phyloP scores from a whole-genome alignment of 2,329 filamentous ascomycete genomes.

The Parastagonospora nodorum region DNA sequence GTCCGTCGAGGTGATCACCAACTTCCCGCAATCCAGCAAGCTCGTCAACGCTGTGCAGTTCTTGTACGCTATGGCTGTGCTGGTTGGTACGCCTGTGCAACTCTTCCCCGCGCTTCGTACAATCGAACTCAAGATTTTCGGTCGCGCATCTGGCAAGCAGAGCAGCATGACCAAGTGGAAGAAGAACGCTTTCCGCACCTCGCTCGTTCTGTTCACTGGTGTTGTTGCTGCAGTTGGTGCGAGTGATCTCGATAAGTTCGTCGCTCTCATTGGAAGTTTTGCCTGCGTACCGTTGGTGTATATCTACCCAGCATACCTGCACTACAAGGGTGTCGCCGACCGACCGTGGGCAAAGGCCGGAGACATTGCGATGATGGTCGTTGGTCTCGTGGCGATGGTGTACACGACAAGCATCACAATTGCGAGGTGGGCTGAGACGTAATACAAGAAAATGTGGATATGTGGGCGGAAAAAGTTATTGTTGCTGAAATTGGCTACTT shows the following conservation, averaged over 20 bases:
- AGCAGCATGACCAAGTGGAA: conserved; percentile 72
- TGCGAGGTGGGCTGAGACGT: conserved; percentile 39
- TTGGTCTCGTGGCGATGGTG: conserved; percentile 73
- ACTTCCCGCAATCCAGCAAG: conserved; percentile 71
- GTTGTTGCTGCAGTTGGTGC: conserved; percentile 67
- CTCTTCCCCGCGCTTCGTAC: conserved; percentile 76
- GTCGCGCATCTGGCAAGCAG: conserved; percentile 69
- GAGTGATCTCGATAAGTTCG: conserved; percentile 74
- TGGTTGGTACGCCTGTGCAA: conserved; percentile 76
- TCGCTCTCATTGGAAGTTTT: conserved; percentile 73
- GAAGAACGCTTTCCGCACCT: conserved; percentile 70
- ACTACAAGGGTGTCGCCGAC: conserved; percentile 69
- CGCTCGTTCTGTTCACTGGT: conserved; percentile 63
- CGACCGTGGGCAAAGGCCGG: conserved; percentile 60
- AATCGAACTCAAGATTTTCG: conserved; percentile 70
- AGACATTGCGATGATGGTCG: conserved; percentile 66
- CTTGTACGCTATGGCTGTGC: conserved; percentile 72
- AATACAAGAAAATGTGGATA: not conserved
- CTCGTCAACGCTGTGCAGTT: conserved; percentile 79
- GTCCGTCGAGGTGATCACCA: conserved; percentile 75
- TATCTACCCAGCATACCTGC: conserved; percentile 74
- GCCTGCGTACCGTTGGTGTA: conserved; percentile 78
- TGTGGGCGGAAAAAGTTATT: not conserved
- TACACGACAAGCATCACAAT: conserved; percentile 72
- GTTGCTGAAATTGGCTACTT: not conserved